A percentile compares a stretch with the other conserved stretches of the same genome.
These are phyloP conservation scores for Penicillium lividum DNA, from an alignment of 495 filamentous ascomycete species.

Conservation along the genomic window DNA sequence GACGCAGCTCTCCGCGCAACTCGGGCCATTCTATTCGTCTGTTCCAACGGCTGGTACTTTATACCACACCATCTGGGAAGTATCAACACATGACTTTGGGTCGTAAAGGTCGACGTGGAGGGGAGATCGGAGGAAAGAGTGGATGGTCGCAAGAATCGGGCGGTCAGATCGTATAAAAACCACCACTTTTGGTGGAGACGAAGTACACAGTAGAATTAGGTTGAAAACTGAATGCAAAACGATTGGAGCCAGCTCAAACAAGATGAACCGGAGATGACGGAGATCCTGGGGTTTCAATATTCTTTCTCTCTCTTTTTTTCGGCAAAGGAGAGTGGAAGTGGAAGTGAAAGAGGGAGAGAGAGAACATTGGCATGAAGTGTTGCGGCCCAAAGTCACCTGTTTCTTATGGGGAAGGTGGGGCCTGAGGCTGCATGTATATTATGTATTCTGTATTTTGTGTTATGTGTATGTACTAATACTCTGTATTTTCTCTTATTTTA, in stretches of 20 bases:
- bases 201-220: not conserved
- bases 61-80: conserved; percentile 18
- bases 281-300: not conserved
- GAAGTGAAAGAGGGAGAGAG: conserved; percentile 6
- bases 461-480: not conserved
- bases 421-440: conserved; percentile 20
- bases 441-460: not conserved
- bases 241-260: too few relatives aligned
- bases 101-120: not conserved
- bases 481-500: too few relatives aligned
- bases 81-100: conserved; percentile 17
- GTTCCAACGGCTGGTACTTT: conserved; percentile 16
- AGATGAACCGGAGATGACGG: not conserved
- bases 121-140: conserved; percentile 1
- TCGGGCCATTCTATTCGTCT: conserved; percentile 34
- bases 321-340: not conserved
- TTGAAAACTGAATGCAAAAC: not conserved
- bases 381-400: conserved; percentile 34
- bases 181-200: not conserved
- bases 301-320: not conserved
- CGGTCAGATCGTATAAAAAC: conserved; percentile 18
- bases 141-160: conserved; percentile 10
- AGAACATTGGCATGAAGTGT: conserved; percentile 10
- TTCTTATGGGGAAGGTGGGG: conserved; percentile 20
- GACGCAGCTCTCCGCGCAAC: conserved; percentile 38